Base-by-base conservation (phyloP, 768 basidiomycete genomes). In the Tylopilus cervinicoccineus region DNA sequence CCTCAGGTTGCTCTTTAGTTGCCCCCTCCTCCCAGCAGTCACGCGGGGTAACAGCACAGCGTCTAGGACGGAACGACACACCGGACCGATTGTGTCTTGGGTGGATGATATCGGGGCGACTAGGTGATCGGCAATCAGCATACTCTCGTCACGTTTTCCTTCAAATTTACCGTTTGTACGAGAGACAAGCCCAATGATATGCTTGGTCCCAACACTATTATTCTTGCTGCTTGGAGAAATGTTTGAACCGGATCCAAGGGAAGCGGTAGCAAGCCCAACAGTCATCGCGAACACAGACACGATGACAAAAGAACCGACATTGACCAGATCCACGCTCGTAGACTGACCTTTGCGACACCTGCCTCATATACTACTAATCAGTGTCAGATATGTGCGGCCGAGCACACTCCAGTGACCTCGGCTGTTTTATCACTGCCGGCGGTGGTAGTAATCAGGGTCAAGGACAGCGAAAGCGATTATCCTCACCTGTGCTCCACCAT, bases 301-400 rank as follows among this genome's bases (percentile, higher is more conserved):
- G 6, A 1, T n/a, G 5, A 19, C 2, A 22, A 4, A 19, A 10
- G 19, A n/a, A 46, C 44, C 28, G 33, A 79, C 83, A 70, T 80
- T 82, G 40, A 85, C 77, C 6, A 84, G 72, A 55, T 84, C 78
- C 12, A 81, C 78, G 50, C 83, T 83, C 0, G 79, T 74, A 53
- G 83, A 84, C 28, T 68, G 68, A 4, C 76, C 71, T 6, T 69
- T 68, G 33, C 38, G 19, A 84, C 70, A 0, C 80, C 76, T 0
- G 79, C 82, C 59, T 84, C 81, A 50, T 83, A 84, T 6, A 85
- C n/a, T n/a, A n/a, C n/a, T n/a, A n/a, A n/a, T n/a, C n/a, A n/a
- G n/a, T n/a, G n/a, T n/a, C n/a, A n/a, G n/a, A n/a, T n/a, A n/a
- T n/a, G n/a, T n/a, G n/a, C n/a, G 19, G 34, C 20, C 34, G 34